A percentile compares a stretch with the other conserved stretches of the same genome.
Conservation (phyloP, 2,329 filamentous ascomycete species). For the Westerdykella ornata region DNA sequence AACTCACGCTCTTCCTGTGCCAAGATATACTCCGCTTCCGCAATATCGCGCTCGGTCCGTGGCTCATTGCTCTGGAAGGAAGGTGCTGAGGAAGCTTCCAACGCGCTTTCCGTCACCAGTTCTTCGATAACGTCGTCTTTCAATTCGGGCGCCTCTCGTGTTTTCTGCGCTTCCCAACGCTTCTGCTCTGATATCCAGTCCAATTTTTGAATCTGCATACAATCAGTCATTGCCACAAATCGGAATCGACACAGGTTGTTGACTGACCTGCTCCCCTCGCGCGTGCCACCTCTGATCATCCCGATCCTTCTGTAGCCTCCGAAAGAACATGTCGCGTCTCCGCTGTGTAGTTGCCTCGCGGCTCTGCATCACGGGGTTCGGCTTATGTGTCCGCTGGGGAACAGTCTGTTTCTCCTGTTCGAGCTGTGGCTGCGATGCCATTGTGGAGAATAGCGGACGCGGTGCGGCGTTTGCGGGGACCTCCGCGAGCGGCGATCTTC, state of each 20-base stretch:
- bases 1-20: conserved; percentile 42
- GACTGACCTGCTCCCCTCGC: conserved; percentile 42
- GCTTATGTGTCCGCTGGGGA: conserved; percentile 44
- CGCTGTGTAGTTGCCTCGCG: conserved; percentile 58
- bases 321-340: conserved; percentile 61
- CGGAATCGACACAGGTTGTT: not conserved
- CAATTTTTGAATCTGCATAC: conserved; percentile 41
- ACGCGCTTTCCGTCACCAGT: conserved; percentile 4
- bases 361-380: conserved; percentile 56
- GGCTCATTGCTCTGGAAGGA: conserved; percentile 1
- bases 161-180: conserved; percentile 42
- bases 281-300: conserved; percentile 44
- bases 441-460: conserved; percentile 24
- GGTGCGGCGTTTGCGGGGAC: conserved; percentile 36
- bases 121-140: conserved; percentile 21
- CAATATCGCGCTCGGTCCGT: conserved; percentile 19
- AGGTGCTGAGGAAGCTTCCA: not conserved
- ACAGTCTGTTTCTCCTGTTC: conserved; percentile 13
- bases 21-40: conserved; percentile 37
- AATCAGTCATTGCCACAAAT: not conserved
- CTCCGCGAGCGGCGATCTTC: conserved; percentile 43
- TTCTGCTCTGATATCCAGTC: conserved; percentile 41
- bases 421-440: conserved; percentile 15
- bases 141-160: conserved; percentile 35
- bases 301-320: conserved; percentile 45